Base-by-base conservation (phyloP, 805 yeast genomes). In the Kregervanrija pseudodelftensis region DNA sequence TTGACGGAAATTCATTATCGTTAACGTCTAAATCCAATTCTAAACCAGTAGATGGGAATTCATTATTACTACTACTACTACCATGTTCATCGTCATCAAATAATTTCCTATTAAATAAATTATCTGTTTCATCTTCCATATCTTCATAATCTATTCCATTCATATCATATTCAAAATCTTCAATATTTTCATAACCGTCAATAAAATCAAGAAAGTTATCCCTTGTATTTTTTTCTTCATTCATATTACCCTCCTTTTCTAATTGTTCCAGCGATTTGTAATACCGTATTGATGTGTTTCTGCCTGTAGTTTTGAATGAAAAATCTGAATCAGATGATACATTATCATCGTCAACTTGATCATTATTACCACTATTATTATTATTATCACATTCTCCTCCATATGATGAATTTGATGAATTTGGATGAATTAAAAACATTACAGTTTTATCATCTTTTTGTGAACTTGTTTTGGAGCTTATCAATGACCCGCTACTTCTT, bases 281-380 rank as follows among this genome's bases (percentile, higher is more conserved):
- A 48, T 65, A 67, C 36, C 59, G 61, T 13, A 67, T 57, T 4
- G 70, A 66, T 0, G 68, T 56, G 39, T 64, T 65, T 30, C 72
- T 48, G 12, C 68, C 67, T 5, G 59, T 53, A 2, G 57, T 58
- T 41, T 60, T 63, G 35, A 67, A 67, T 1, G 72, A 67, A 41
- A 67, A 67, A 39, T 56, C 49, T 1, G 66, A 51, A 13, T 36
- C 33, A 14, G 34, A 30, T 4, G 57, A 49, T 8, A 16, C 46
- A 32, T 47, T 41, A 15, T 36, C 48, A 33, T 31, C 48, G 28
- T 44, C 45, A 22, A 28, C 8, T 15, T 35, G 11, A 22, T 22
- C 17, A 33, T 33, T 33, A 11, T 30, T 30, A 4, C 39, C 33
- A 4, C 8, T 13, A 30, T 33, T 40, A 33, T 36, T 33, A 11